These are phyloP conservation scores for Stropharia rugosoannulata DNA, from an alignment of 768 basidiomycete species.

Conservation along the genomic window DNA sequence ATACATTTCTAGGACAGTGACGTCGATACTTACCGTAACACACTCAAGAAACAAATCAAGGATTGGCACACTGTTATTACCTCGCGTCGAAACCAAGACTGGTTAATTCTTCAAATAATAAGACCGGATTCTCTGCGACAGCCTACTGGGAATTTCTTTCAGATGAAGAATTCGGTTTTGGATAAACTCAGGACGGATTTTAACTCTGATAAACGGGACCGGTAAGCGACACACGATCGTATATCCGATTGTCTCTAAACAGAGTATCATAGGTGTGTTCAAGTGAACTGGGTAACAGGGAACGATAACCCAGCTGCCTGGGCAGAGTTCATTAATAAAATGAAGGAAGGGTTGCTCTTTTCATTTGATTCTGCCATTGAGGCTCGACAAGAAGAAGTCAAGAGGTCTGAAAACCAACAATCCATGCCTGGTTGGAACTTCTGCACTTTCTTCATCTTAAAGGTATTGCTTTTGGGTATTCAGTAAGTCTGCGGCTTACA, in stretches of 20 bases:
- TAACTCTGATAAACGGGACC: constrained; percentile 83
- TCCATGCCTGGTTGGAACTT: constrained; percentile 99
- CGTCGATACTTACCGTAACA: constrained; percentile 73
- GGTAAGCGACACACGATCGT: constrained; percentile 40
- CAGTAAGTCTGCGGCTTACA: constrained; percentile 16
- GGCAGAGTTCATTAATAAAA: constrained; percentile 84
- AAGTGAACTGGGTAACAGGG: constrained; percentile 73
- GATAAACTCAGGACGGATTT: constrained; percentile 94
- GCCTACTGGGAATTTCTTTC: constrained; percentile 69
- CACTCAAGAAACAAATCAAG: constrained; percentile 82
- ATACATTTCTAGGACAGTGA: constrained; percentile 48
- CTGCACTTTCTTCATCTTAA: constrained; percentile 93
- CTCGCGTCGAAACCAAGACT: constrained; percentile 83
- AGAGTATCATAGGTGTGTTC: constrained; percentile 60
- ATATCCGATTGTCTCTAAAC: constrained; percentile 9
- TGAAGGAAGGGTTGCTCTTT: constrained; percentile 86
- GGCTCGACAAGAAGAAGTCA: constrained; percentile 88
- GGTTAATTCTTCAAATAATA: constrained; percentile 88
- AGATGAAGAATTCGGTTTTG: constrained; percentile 79
- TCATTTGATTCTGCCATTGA: constrained; percentile 81
- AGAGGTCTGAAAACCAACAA: constrained; percentile 83
- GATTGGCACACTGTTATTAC: constrained; percentile 80
- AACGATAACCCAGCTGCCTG: constrained; percentile 77
- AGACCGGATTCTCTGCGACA: constrained; percentile 61
- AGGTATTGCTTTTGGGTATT: constrained; percentile 47